Conservation (phyloP, 208 protist genomes). For the Leishmania mexicana region DNA sequence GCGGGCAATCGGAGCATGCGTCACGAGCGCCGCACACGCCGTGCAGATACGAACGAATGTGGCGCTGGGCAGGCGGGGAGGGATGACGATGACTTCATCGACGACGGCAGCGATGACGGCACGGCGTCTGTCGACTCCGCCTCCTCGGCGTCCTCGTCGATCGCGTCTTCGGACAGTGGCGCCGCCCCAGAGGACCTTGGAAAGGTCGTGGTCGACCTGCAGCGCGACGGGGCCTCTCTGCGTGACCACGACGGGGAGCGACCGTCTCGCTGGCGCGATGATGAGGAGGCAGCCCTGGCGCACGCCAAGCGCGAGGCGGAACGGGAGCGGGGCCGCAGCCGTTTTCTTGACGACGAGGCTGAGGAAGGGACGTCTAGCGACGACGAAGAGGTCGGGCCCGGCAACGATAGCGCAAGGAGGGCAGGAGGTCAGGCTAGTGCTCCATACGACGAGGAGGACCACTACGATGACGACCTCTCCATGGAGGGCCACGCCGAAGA, state of each 20-base stretch:
- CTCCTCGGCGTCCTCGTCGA: slow-evolving; percentile 37
- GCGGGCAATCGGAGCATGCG: neutral
- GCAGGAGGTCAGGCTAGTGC: neutral
- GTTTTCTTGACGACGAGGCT: slow-evolving; percentile 85
- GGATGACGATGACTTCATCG: slow-evolving; percentile 26
- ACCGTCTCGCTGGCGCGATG: slow-evolving; percentile 64
- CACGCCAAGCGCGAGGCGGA: slow-evolving; percentile 36
- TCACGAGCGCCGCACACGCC: neutral
- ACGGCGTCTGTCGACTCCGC: slow-evolving; percentile 10
- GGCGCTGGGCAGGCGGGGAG: neutral
- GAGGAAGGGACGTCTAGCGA: slow-evolving; percentile 56
- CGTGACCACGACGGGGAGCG: slow-evolving; percentile 49
- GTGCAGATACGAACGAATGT: neutral
- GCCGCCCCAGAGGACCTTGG: slow-evolving; percentile 55
- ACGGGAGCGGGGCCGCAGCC: slow-evolving; percentile 37
- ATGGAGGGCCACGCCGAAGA: slow-evolving; percentile 16
- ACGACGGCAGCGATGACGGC: slow-evolving; percentile 26
- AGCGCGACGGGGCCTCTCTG: slow-evolving; percentile 47
- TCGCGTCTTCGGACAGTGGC: slow-evolving; percentile 47
- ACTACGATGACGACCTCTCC: slow-evolving; percentile 25
- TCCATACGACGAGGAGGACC: slow-evolving; percentile 25
- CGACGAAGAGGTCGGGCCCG: slow-evolving; percentile 28
- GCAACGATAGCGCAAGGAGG: neutral
- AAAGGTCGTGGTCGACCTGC: slow-evolving; percentile 63
- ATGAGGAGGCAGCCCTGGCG: slow-evolving; percentile 41